Evolutionary conservation across 169 alveolate species (phyloP), one percentile per base, ranked within the genome.

Genomic region (Theileria equi): DNA sequence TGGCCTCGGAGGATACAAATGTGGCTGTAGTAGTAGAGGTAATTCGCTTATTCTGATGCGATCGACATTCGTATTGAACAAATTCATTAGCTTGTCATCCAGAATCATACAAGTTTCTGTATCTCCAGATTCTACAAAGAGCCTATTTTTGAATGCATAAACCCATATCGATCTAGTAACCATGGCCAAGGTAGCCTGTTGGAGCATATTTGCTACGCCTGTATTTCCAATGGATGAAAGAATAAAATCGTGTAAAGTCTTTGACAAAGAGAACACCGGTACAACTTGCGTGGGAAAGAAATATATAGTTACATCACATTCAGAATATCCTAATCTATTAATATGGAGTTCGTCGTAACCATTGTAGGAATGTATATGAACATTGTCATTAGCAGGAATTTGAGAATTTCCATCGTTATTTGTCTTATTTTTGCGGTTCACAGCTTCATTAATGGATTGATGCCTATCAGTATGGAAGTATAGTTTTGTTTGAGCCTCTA

Each of bases 331-430:
- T 43, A 55, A 19, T 26, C 61, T 41, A 49, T 38, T 67, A 0
- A 67, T 44, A 35, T 67, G 73, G n/a, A 67, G 59, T 52, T 67
- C 80, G 8, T 67, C 70, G 32, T 48, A 50, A 0, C 80, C 80
- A 52, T 67, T 67, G 16, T 10, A 58, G 19, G 29, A 21, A 29
- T 38, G 53, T 34, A 23, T 43, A 1, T 11, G 16, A 11, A 28
- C 67, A 7, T 34, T 8, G n/a, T 19, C 31, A 26, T 44, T 23
- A 6, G 7, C 31, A 1, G 63, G 55, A 35, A 25, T 53, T 1
- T 53, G 47, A 1, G 7, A 35, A 35, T 53, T 21, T 19, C 1
- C 34, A 5, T 43, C 34, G 5, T 31, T 25, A 21, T 50, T 21
- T 17, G 48, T 2, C 3, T 13, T 13, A 21, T 21, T 21, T 1